These are phyloP conservation scores for Penicillium sp. DNA, from an alignment of 2,329 filamentous ascomycete species.

Conservation along the genomic window DNA sequence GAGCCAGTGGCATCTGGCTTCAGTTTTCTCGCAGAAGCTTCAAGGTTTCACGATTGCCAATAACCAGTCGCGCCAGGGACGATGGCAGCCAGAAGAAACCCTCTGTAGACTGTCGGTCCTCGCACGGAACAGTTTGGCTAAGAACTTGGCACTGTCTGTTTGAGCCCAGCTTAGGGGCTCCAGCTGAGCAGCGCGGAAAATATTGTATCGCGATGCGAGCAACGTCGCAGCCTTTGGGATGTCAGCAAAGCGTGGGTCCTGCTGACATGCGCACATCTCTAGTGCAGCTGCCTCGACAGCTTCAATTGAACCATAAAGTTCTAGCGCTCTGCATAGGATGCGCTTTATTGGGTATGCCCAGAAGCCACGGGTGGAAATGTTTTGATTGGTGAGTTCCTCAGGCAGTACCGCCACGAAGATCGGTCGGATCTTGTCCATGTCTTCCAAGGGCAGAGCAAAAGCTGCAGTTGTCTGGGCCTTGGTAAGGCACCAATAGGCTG, in stretches of 20 bases:
- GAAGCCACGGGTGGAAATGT: too few relatives aligned
- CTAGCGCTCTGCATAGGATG: background rate
- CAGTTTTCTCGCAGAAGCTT: too few relatives aligned
- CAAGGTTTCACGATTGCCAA: too few relatives aligned
- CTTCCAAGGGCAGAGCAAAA: background rate
- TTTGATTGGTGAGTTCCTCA: too few relatives aligned
- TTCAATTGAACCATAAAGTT: background rate
- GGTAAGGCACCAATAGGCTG: conserved; percentile 1
- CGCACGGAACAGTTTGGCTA: too few relatives aligned
- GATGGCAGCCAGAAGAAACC: background rate
- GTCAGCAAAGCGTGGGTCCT: too few relatives aligned
- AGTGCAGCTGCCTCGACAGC: background rate
- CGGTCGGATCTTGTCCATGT: background rate
- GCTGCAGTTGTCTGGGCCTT: background rate
- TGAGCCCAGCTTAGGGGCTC: background rate
- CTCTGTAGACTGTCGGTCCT: too few relatives aligned
- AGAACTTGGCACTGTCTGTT: too few relatives aligned
- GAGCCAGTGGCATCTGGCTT: too few relatives aligned
- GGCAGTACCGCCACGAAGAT: too few relatives aligned
- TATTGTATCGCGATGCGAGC: background rate
- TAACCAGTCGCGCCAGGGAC: too few relatives aligned
- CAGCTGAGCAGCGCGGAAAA: background rate
- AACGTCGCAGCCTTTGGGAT: background rate
- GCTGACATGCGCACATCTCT: background rate
- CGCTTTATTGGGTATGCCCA: background rate